A percentile compares a stretch with the other conserved stretches of the same genome.
These are phyloP conservation scores for Raphanus sativus DNA, from an alignment of 345 rosid species.

Conservation along the genomic window DNA sequence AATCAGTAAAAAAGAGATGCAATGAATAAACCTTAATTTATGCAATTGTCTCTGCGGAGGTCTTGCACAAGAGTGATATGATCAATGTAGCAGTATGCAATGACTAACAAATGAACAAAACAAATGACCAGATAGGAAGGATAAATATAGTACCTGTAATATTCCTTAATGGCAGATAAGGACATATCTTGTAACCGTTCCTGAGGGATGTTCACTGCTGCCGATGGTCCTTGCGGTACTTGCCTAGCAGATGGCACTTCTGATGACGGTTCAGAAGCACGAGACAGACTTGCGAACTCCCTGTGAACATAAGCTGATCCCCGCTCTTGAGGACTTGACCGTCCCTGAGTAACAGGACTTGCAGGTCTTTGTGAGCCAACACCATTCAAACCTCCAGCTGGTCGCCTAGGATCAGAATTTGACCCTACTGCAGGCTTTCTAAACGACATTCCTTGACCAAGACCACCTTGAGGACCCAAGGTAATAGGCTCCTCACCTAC, in stretches of 20 bases:
- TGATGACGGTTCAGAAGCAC: slow-evolving; percentile 52
- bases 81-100: background rate
- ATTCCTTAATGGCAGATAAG: slow-evolving; percentile 80
- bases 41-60: slow-evolving; percentile 3
- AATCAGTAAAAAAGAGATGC: background rate
- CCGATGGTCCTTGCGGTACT: slow-evolving; percentile 44
- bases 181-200: slow-evolving; percentile 62
- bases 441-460: slow-evolving; percentile 83
- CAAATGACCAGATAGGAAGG: slow-evolving; percentile 13
- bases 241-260: slow-evolving; percentile 49
- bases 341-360: slow-evolving; percentile 49
- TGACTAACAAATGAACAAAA: slow-evolving; percentile 12
- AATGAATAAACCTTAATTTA: background rate
- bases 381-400: slow-evolving; percentile 58
- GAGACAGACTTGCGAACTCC: slow-evolving; percentile 49
- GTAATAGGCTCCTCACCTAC: slow-evolving; percentile 73
- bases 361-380: slow-evolving; percentile 52
- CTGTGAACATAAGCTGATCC: slow-evolving; percentile 48
- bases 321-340: slow-evolving; percentile 50
- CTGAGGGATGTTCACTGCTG: slow-evolving; percentile 48
- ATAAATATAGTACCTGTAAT: slow-evolving; percentile 64
- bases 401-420: slow-evolving; percentile 59
- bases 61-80: background rate
- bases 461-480: slow-evolving; percentile 98
- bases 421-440: slow-evolving; percentile 56